Percentiles rank a stretch among this genome's conserved stretches.
These are phyloP conservation scores for Metarhizium humberi DNA, from an alignment of 2,329 filamentous ascomycete genomes.

Conservation along the genomic window DNA sequence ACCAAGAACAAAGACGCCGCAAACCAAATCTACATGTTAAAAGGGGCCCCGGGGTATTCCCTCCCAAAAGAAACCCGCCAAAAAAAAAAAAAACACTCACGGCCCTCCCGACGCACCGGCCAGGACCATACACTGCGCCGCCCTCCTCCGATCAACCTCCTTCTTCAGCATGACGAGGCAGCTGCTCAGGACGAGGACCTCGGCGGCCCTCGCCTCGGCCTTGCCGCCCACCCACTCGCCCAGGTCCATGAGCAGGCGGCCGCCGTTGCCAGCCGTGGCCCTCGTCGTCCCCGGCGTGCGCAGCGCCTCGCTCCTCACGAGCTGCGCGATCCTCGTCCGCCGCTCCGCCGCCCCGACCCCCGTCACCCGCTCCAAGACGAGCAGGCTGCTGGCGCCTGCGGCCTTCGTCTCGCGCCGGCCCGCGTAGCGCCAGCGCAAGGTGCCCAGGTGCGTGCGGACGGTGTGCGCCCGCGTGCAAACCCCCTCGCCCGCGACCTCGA, in stretches of 20 bases:
- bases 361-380: conserved; percentile 43
- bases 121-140: conserved; percentile 40
- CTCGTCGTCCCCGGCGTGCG: conserved; percentile 29
- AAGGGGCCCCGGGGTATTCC: no score
- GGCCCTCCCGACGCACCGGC: conserved; percentile 15
- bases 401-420: conserved; percentile 34
- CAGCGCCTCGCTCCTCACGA: conserved; percentile 30
- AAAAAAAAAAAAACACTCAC: background rate
- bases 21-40: no score
- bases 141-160: conserved; percentile 49
- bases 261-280: conserved; percentile 39
- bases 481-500: conserved; percentile 22
- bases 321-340: conserved; percentile 27
- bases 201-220: conserved; percentile 27
- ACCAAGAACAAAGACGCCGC: no score
- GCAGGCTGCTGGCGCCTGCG: conserved; percentile 28
- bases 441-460: conserved; percentile 39
- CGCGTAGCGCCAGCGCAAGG: conserved; percentile 48
- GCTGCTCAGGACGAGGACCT: conserved; percentile 44
- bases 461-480: conserved; percentile 35
- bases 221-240: conserved; percentile 23
- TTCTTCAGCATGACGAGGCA: conserved; percentile 56
- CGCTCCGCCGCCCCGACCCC: conserved; percentile 21
- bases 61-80: no score
- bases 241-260: conserved; percentile 35